Conservation (phyloP, 257 asterid genomes). For the Datura wrightii region DNA sequence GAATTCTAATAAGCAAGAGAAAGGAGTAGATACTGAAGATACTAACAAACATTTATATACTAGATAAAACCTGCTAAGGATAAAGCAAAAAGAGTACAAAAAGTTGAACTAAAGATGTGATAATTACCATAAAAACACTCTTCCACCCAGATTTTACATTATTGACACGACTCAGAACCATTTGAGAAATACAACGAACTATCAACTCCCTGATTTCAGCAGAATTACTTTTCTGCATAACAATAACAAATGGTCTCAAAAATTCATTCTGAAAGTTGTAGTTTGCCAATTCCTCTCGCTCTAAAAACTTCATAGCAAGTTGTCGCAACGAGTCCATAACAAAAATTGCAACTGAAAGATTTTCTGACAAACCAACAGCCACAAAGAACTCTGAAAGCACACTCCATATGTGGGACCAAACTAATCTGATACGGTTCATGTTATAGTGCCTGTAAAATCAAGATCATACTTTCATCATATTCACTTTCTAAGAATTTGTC, state of each 20-base stretch:
- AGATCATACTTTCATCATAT: constrained; percentile 34
- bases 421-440: constrained; percentile 97
- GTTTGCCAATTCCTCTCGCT: constrained; percentile 98
- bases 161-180: constrained; percentile 97
- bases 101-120: constrained; percentile 22
- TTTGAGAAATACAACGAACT: constrained; percentile 97
- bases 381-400: constrained; percentile 96
- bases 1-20: background rate
- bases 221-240: constrained; percentile 91
- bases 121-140: constrained; percentile 93
- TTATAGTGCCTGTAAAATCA: constrained; percentile 90
- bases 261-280: constrained; percentile 97
- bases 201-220: constrained; percentile 94
- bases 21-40: background rate
- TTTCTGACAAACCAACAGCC: constrained; percentile 95
- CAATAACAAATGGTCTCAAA: constrained; percentile 91
- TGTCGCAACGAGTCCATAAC: constrained; percentile 99
- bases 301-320: constrained; percentile 95
- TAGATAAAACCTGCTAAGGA: background rate
- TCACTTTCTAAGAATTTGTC: constrained; percentile 20
- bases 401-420: constrained; percentile 98
- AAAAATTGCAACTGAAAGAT: constrained; percentile 95
- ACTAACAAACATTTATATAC: constrained; percentile 9
- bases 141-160: constrained; percentile 99
- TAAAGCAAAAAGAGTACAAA: background rate